Conservation (phyloP, 1,284 basidiomycete genomes). For the Leucoagaricus sp. region DNA sequence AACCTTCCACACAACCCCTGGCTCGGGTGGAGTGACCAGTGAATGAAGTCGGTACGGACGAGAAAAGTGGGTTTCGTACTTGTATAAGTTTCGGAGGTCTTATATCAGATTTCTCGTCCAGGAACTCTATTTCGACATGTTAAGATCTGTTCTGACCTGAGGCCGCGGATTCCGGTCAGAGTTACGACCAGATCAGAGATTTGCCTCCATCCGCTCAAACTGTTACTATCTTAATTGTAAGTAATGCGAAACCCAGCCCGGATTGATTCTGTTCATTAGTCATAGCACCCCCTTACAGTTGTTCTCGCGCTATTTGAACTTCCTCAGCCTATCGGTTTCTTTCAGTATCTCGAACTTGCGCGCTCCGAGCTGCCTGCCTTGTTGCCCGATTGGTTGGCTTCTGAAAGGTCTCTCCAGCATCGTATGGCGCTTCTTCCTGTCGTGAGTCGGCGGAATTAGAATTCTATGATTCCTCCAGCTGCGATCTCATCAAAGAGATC, state of each 20-base stretch:
- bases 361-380: slow-evolving; percentile 37
- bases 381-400: slow-evolving; percentile 34
- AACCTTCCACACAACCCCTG: not conserved
- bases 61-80: slow-evolving; percentile 8
- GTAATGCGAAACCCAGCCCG: slow-evolving; percentile 11
- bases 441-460: slow-evolving; percentile 38
- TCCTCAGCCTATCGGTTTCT: slow-evolving; percentile 40
- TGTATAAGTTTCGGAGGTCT: slow-evolving; percentile 21
- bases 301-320: slow-evolving; percentile 32
- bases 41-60: slow-evolving; percentile 1
- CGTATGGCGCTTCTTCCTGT: slow-evolving; percentile 31
- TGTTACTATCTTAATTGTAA: slow-evolving; percentile 14
- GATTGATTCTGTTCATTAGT: slow-evolving; percentile 18
- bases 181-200: slow-evolving; percentile 28
- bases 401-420: slow-evolving; percentile 20
- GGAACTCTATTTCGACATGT: slow-evolving; percentile 29
- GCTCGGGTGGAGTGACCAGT: slow-evolving; percentile 2
- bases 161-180: slow-evolving; percentile 36
- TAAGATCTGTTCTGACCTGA: slow-evolving; percentile 23
- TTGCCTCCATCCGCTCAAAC: slow-evolving; percentile 18
- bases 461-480: slow-evolving; percentile 22
- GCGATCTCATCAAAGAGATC: slow-evolving; percentile 13
- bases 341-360: slow-evolving; percentile 31
- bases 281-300: slow-evolving; percentile 20
- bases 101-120: slow-evolving; percentile 27